Base-by-base conservation (phyloP, 2,329 filamentous ascomycete genomes). In the Plenodomus lindquistii region DNA sequence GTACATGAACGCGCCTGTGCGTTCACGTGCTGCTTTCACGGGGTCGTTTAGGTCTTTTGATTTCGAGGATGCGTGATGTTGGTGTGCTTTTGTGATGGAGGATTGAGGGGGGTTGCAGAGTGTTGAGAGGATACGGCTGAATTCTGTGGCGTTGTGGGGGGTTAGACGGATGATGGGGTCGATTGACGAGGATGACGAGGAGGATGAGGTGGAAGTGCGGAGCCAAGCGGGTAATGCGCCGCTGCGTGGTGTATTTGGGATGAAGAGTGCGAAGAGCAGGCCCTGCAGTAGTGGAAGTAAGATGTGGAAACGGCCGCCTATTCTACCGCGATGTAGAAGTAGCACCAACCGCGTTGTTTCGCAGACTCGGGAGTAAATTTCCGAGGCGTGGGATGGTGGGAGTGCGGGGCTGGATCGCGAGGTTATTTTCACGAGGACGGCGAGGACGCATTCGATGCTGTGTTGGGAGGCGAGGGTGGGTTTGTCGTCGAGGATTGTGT, bases 51-150 rank as follows among this genome's bases (percentile, higher is more conserved):
- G 76, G 1, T 73, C 73, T n/a, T 59, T 61, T 6, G 59, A 53
- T 11, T 63, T 67, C 11, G 54, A 54, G 13, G 52, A 36, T 11
- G 6, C 4, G 24, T 49, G 57, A 22, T 58, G 57, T 15, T 76
- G 73, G 38, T 72, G 71, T 7, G 59, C 49, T 29, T 75, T 73
- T 13, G 77, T 72, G 4, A 83, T 79, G 1, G 81, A 77, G 0
- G 81, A 82, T 38, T 82, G 77, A 0, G 83, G 83, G 0, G 84
- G 84, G 44, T 83, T 82, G 71, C 81, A 84, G 42, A 86, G 77
- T 0, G 81, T 79, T n/a, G 79, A 79, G 18, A 86, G 75, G 8
- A 86, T 70, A 9, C 81, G 78, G 1, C 81, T 76, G 55, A 79
- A 82, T 35, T 77, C 73, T 1, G 73, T 67, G 2, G 79, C 79